Evolutionary conservation across 768 basidiomycete genomes (phyloP).

Genomic region (Hypsizygus marmoreus): DNA sequence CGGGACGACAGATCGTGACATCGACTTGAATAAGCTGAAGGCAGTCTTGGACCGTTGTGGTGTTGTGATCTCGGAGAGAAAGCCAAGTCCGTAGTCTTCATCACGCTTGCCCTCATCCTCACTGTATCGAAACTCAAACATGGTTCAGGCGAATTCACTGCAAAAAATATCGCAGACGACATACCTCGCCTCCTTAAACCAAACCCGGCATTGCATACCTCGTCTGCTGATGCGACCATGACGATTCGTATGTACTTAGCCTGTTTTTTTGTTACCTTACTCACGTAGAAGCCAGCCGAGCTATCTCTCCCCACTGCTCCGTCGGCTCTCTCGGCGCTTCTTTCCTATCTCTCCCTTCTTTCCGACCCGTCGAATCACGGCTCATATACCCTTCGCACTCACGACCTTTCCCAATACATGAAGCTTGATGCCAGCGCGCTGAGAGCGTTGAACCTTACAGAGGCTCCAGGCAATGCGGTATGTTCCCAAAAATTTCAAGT

Average conservation of each 20-base stretch:
- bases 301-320: slow-evolving; percentile 77
- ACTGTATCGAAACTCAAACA: background rate
- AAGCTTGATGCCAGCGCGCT: slow-evolving; percentile 93
- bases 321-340: slow-evolving; percentile 76
- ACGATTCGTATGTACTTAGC: slow-evolving; percentile 52
- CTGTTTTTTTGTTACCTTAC: background rate
- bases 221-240: slow-evolving; percentile 51
- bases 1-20: slow-evolving; percentile 77
- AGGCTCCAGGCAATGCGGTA: slow-evolving; percentile 62
- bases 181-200: slow-evolving; percentile 67
- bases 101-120: background rate
- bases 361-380: slow-evolving; percentile 78
- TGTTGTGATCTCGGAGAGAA: slow-evolving; percentile 88
- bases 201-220: slow-evolving; percentile 33
- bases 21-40: slow-evolving; percentile 86
- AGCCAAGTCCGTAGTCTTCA: slow-evolving; percentile 60
- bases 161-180: slow-evolving; percentile 81
- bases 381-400: slow-evolving; percentile 77
- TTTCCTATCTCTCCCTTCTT: slow-evolving; percentile 80
- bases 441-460: slow-evolving; percentile 83
- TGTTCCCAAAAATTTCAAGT: slow-evolving; percentile 11
- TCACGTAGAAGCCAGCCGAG: slow-evolving; percentile 55
- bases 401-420: slow-evolving; percentile 95
- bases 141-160: slow-evolving; percentile 79
- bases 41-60: slow-evolving; percentile 88